Conservation (phyloP, 2,329 filamentous ascomycete species). For the Rutstroemia sp. region DNA sequence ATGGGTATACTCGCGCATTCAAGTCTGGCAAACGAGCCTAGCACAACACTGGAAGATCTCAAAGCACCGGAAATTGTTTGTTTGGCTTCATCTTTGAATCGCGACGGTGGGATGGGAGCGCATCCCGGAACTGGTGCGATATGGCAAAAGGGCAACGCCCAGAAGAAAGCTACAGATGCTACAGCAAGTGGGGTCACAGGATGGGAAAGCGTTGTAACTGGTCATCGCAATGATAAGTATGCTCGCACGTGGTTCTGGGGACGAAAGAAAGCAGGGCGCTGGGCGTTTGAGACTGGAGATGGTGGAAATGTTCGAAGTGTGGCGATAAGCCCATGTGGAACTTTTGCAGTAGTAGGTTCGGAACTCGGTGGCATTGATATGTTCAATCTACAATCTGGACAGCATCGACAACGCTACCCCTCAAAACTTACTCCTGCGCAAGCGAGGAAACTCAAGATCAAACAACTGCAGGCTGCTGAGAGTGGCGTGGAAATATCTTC, state of each 20-base stretch:
- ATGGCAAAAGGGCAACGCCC: slow-evolving; percentile 66
- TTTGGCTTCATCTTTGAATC: slow-evolving; percentile 85
- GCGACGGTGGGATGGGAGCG: slow-evolving; percentile 88
- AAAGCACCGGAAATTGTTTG: slow-evolving; percentile 90
- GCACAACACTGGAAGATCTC: slow-evolving; percentile 61
- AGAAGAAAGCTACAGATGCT: slow-evolving; percentile 57
- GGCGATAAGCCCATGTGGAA: slow-evolving; percentile 84
- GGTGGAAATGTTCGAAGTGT: slow-evolving; percentile 78
- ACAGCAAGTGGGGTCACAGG: slow-evolving; percentile 73
- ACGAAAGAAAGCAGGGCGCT: slow-evolving; percentile 82
- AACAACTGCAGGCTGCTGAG: slow-evolving; percentile 41
- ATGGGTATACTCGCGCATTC: slow-evolving; percentile 59
- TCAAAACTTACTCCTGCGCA: slow-evolving; percentile 70
- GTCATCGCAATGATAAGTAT: slow-evolving; percentile 75
- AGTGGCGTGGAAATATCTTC: slow-evolving; percentile 16
- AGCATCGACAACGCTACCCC: slow-evolving; percentile 82
- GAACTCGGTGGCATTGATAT: slow-evolving; percentile 78
- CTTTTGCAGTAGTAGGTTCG: slow-evolving; percentile 86
- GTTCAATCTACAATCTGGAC: slow-evolving; percentile 93
- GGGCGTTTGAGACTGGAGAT: slow-evolving; percentile 86
- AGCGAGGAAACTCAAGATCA: slow-evolving; percentile 65
- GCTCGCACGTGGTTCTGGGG: slow-evolving; percentile 99
- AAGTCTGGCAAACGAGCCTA: slow-evolving; percentile 50
- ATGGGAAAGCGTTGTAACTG: slow-evolving; percentile 95
- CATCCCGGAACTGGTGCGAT: slow-evolving; percentile 70